These are phyloP conservation scores for Colletotrichum tropicicola DNA, from an alignment of 2,329 filamentous ascomycete genomes.

Conservation along the genomic window DNA sequence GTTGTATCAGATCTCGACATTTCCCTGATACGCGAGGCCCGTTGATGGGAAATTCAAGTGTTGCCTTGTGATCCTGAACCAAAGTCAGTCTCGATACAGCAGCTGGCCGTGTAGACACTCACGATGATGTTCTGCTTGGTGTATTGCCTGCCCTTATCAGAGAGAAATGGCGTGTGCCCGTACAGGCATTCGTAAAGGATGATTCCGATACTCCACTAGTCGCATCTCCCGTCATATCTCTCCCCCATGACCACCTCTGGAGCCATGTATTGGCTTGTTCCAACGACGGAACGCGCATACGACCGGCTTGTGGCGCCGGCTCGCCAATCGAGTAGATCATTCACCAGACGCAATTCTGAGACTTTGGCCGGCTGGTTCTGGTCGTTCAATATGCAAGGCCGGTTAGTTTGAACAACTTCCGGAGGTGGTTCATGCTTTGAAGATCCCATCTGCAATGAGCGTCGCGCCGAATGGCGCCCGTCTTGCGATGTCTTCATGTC, in stretches of 20 bases:
- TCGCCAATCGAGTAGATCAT: slow-evolving; percentile 74
- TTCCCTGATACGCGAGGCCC: slow-evolving; percentile 71
- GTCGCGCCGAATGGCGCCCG: not conserved
- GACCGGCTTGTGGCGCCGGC: slow-evolving; percentile 74
- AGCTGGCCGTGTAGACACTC: slow-evolving; percentile 40
- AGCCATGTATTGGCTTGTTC: slow-evolving; percentile 98
- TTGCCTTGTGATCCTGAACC: slow-evolving; percentile 71
- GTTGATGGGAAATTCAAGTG: slow-evolving; percentile 73
- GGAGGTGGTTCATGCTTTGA: slow-evolving; percentile 30
- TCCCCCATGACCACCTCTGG: slow-evolving; percentile 89
- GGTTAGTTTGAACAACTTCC: slow-evolving; percentile 36
- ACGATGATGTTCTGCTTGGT: slow-evolving; percentile 89
- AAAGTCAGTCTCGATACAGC: not conserved
- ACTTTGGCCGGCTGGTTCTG: too few relatives aligned
- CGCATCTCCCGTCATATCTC: slow-evolving; percentile 89
- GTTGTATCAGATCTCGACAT: slow-evolving; percentile 80
- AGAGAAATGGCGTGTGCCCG: slow-evolving; percentile 88
- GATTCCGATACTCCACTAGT: slow-evolving; percentile 96
- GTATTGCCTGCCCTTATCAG: slow-evolving; percentile 78
- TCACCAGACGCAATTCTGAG: slow-evolving; percentile 34
- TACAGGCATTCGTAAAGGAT: slow-evolving; percentile 96
- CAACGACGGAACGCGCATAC: slow-evolving; percentile 86
- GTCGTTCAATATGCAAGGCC: too few relatives aligned
- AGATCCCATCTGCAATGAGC: slow-evolving; percentile 1
- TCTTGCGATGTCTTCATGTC: slow-evolving; percentile 53